These are phyloP conservation scores for Trametes meyenii DNA, from an alignment of 768 basidiomycete genomes.

Conservation along the genomic window DNA sequence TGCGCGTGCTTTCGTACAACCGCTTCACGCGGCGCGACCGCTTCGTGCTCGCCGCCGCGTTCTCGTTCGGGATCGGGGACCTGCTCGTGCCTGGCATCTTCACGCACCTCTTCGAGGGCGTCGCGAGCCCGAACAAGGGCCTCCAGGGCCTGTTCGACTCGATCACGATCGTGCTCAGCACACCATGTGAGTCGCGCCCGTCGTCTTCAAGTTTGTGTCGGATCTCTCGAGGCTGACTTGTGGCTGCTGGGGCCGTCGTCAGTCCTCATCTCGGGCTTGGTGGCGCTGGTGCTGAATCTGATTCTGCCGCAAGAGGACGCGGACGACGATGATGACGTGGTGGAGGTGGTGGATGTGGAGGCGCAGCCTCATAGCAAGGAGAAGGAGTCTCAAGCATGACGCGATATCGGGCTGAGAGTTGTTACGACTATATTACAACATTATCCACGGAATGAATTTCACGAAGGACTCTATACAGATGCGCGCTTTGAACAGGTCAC, in stretches of 20 bases:
- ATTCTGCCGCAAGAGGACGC: slow-evolving; percentile 44
- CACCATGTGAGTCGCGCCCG: slow-evolving; percentile 63
- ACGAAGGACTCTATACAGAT: neutral
- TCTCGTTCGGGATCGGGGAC: slow-evolving; percentile 73
- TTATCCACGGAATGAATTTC: neutral
- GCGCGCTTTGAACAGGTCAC: too few relatives aligned
- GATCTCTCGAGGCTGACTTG: neutral
- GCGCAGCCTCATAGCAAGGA: slow-evolving; percentile 18
- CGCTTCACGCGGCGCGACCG: slow-evolving; percentile 64
- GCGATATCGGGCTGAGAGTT: neutral
- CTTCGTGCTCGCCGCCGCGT: slow-evolving; percentile 69
- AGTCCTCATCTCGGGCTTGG: slow-evolving; percentile 48
- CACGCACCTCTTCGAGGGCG: slow-evolving; percentile 68
- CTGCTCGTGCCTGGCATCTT: slow-evolving; percentile 67
- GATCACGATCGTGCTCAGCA: slow-evolving; percentile 78
- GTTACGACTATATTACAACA: neutral
- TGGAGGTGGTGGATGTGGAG: slow-evolving; percentile 20
- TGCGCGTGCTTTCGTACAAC: slow-evolving; percentile 66
- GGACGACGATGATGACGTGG: slow-evolving; percentile 27
- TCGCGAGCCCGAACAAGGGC: slow-evolving; percentile 52
- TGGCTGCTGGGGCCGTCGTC: too few relatives aligned
- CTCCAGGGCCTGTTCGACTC: slow-evolving; percentile 73
- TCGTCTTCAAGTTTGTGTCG: neutral
- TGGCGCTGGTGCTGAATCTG: slow-evolving; percentile 48
- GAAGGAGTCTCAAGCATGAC: slow-evolving; percentile 5